These are phyloP conservation scores for Chrysosporium keratinophilum DNA, from an alignment of 2,329 filamentous ascomycete genomes.

Conservation along the genomic window DNA sequence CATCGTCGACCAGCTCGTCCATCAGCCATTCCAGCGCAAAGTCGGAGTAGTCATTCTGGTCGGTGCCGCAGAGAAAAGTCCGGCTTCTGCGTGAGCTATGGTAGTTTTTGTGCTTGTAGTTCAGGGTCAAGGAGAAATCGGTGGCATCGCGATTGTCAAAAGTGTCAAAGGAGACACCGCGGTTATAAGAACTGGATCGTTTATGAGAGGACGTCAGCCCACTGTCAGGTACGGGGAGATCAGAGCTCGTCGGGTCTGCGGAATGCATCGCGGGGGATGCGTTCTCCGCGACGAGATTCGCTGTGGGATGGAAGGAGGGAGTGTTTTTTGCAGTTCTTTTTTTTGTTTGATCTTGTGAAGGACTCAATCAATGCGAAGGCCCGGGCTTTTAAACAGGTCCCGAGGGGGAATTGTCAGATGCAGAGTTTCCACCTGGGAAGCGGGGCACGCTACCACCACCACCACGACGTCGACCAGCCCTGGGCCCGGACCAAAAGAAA, in stretches of 20 bases:
- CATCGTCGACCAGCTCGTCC: conserved; percentile 83
- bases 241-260: conserved; percentile 2
- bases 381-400: not conserved
- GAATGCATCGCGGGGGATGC: conserved; percentile 10
- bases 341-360: not conserved
- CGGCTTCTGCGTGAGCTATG: conserved; percentile 68
- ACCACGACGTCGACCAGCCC: too few relatives aligned
- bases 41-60: conserved; percentile 84
- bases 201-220: conserved; percentile 14
- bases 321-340: too few relatives aligned
- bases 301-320: not conserved
- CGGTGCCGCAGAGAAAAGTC: conserved; percentile 82
- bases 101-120: conserved; percentile 78
- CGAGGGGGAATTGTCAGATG: not conserved
- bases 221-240: not conserved
- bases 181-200: conserved; percentile 48
- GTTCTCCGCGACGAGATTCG: not conserved
- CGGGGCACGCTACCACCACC: conserved; percentile 13
- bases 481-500: conserved; percentile 1
- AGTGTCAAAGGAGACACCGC: conserved; percentile 64
- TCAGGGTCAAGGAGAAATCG: conserved; percentile 69
- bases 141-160: conserved; percentile 57
- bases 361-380: not conserved
- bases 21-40: conserved; percentile 88
- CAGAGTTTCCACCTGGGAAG: conserved; percentile 1